phyloP scores from a whole-genome alignment of 2,329 filamentous ascomycete genomes.

The Phyllosticta paracitricarpa region DNA sequence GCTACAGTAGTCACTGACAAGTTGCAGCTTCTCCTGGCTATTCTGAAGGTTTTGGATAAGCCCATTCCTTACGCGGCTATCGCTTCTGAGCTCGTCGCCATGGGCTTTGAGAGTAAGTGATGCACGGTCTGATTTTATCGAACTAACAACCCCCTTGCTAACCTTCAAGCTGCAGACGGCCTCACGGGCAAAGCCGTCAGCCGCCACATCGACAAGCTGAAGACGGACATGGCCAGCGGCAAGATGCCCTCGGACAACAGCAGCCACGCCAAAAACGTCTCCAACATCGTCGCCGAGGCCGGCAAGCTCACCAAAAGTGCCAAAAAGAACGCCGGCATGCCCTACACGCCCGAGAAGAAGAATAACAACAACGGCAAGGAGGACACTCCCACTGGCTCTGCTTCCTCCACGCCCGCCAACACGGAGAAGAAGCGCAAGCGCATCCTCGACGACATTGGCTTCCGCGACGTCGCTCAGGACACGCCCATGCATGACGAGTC shows the following conservation, averaged over 20 bases:
- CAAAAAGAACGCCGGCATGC: neutral
- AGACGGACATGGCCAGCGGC: neutral
- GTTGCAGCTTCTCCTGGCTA: neutral
- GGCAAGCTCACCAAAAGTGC: neutral
- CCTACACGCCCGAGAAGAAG: neutral
- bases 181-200: constrained; percentile 11
- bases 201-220: constrained; percentile 11
- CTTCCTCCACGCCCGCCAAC: neutral
- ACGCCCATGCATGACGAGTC: too few relatives aligned
- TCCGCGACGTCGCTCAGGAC: neutral
- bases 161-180: neutral
- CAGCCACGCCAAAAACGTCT: neutral
- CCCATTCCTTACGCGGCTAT: constrained; percentile 9
- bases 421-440: neutral
- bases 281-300: neutral
- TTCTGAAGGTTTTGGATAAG: neutral
- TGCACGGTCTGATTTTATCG: neutral
- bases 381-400: neutral
- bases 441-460: neutral
- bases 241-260: neutral
- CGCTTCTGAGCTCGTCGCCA: constrained; percentile 10
- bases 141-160: neutral
- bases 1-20: neutral
- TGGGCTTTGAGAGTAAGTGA: constrained; percentile 3
- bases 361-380: neutral